A percentile compares a stretch with the other conserved stretches of the same genome.
These are phyloP conservation scores for Kwoniella dendrophila DNA, from an alignment of 768 basidiomycete genomes.

Conservation along the genomic window DNA sequence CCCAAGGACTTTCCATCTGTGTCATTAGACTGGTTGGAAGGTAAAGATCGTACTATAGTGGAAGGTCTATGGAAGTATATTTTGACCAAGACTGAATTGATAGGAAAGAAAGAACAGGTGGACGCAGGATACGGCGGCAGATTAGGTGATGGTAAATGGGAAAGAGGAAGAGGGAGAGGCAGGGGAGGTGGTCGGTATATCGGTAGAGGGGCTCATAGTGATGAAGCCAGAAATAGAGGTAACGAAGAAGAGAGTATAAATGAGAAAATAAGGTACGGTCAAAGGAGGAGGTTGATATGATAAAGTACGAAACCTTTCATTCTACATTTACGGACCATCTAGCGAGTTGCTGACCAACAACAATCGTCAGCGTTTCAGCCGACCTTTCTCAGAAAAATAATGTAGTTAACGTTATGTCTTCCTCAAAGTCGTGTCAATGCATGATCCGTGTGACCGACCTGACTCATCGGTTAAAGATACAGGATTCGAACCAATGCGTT, in stretches of 20 bases:
- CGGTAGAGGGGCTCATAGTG: too few species aligned
- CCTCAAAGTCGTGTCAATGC: too few species aligned
- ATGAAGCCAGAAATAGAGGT: not conserved
- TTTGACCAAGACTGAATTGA: conserved; percentile 38
- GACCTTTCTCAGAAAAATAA: too few species aligned
- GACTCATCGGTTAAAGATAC: too few species aligned
- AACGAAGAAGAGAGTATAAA: not conserved
- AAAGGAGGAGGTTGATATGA: not conserved
- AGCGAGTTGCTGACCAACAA: too few species aligned
- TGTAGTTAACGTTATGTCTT: too few species aligned
- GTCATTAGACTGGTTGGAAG: conserved; percentile 35
- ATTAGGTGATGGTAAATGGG: not conserved
- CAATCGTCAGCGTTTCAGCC: too few species aligned
- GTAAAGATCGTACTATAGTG: conserved; percentile 36
- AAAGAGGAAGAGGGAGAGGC: not conserved
- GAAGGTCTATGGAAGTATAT: conserved; percentile 50
- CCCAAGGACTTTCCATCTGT: conserved; percentile 4
- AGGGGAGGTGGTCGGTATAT: not conserved
- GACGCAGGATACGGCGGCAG: conserved; percentile 9
- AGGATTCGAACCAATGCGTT: too few species aligned
- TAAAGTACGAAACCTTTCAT: too few species aligned
- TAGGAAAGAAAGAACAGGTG: conserved; percentile 11
- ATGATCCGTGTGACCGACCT: too few species aligned
- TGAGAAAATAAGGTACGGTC: conserved; percentile 1
- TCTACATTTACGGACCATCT: too few species aligned